A percentile compares a stretch with the other conserved stretches of the same genome.
Evolutionary conservation across 2,329 filamentous ascomycete species (phyloP).

Genomic region (Colletotrichum salicis): DNA sequence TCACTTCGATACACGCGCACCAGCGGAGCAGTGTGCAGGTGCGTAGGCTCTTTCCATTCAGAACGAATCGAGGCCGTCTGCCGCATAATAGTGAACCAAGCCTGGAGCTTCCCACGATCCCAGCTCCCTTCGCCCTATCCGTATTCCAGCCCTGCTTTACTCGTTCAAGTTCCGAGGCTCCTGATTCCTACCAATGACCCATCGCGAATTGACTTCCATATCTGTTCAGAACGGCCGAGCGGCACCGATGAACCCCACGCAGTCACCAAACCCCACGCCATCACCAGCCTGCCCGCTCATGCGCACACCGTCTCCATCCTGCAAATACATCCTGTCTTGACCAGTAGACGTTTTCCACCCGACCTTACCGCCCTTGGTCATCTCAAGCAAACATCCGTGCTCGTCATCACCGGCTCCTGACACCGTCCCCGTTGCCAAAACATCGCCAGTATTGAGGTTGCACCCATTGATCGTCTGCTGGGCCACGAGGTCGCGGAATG

Average conservation of each 20-base stretch:
- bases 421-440: slow-evolving; percentile 56
- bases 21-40: slow-evolving; percentile 1
- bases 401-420: slow-evolving; percentile 46
- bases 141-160: not conserved
- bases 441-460: slow-evolving; percentile 50
- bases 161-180: not conserved
- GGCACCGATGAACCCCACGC: slow-evolving; percentile 40
- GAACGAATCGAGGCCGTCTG: slow-evolving; percentile 9
- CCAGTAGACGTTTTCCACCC: slow-evolving; percentile 44
- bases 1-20: slow-evolving; percentile 24
- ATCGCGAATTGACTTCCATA: slow-evolving; percentile 5
- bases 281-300: slow-evolving; percentile 52
- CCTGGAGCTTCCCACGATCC: not conserved
- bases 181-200: not conserved
- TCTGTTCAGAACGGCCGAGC: slow-evolving; percentile 19
- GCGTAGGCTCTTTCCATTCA: not conserved
- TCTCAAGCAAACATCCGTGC: slow-evolving; percentile 54
- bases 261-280: slow-evolving; percentile 54
- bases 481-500: slow-evolving; percentile 48
- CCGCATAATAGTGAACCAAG: slow-evolving; percentile 1
- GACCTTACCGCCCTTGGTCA: slow-evolving; percentile 48
- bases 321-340: slow-evolving; percentile 46
- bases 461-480: slow-evolving; percentile 51
- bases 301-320: slow-evolving; percentile 53
- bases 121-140: not conserved